A percentile compares a stretch with the other conserved stretches of the same genome.
phyloP scores from a whole-genome alignment of 2,329 filamentous ascomycete genomes.

The Chaetomium globosum region DNA sequence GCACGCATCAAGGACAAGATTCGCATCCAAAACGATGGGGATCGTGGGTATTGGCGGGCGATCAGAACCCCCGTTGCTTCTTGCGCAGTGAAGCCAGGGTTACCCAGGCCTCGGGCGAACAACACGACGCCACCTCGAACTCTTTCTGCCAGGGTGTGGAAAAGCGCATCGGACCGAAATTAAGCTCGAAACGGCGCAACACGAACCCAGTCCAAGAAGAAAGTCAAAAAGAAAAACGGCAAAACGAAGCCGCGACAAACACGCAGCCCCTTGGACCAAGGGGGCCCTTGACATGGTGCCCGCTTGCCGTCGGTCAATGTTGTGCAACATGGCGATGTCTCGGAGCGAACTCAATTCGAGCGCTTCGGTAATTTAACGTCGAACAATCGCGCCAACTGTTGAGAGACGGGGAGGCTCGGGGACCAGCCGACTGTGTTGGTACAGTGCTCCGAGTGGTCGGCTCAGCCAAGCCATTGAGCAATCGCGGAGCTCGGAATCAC shows the following conservation, averaged over 20 bases:
- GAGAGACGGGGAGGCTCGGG: background rate
- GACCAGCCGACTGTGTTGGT: conserved; percentile 3
- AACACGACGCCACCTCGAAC: background rate
- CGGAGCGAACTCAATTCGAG: conserved; percentile 6
- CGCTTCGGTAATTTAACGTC: background rate
- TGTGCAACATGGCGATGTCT: conserved; percentile 7
- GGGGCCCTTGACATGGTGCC: background rate
- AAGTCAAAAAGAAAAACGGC: background rate
- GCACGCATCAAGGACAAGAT: background rate
- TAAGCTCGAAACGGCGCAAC: background rate
- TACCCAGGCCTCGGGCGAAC: background rate
- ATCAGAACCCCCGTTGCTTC: conserved; percentile 8
- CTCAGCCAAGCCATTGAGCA: conserved; percentile 14
- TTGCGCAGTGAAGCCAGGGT: background rate
- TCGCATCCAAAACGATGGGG: conserved; percentile 8
- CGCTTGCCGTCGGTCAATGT: conserved; percentile 12
- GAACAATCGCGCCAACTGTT: conserved; percentile 17
- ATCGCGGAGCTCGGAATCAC: conserved; percentile 22
- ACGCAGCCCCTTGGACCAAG: background rate
- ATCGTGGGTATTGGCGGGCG: background rate
- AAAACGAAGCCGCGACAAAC: background rate
- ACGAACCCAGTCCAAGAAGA: background rate
- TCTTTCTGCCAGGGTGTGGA: background rate
- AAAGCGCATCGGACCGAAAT: background rate
- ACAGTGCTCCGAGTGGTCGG: conserved; percentile 24